phyloP scores from a whole-genome alignment of 306 rosid genomes.

The Trifolium dubium region DNA sequence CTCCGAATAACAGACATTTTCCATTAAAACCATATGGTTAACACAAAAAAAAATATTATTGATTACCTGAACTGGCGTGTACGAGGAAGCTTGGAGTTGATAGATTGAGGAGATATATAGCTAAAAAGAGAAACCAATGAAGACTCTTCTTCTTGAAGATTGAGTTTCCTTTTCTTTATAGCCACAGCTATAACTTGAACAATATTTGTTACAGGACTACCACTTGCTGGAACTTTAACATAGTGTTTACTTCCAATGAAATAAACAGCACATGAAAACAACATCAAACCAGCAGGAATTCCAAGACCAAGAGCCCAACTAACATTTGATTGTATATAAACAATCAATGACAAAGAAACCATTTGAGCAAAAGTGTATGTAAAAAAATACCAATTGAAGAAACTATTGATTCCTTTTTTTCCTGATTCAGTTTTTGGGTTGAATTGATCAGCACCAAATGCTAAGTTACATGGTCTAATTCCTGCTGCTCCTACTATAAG shows the following conservation, averaged over 20 bases:
- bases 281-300: conserved; percentile 81
- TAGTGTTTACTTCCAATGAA: conserved; percentile 63
- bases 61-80: conserved; percentile 77
- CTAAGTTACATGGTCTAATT: conserved; percentile 86
- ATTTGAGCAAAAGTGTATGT: conserved; percentile 75
- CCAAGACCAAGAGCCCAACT: conserved; percentile 86
- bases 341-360: conserved; percentile 68
- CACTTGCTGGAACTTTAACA: conserved; percentile 75
- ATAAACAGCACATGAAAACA: conserved; percentile 60
- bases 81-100: conserved; percentile 71
- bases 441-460: conserved; percentile 93
- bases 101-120: conserved; percentile 61
- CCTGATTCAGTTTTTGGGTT: conserved; percentile 81
- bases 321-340: conserved; percentile 72
- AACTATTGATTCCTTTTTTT: conserved; percentile 78
- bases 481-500: conserved; percentile 81
- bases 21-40: no score
- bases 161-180: conserved; percentile 61
- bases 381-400: conserved; percentile 93
- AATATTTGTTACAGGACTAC: conserved; percentile 76
- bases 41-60: no score
- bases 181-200: conserved; percentile 67
- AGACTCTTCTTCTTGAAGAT: conserved; percentile 43
- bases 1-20: no score
- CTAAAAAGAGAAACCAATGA: conserved; percentile 60